These are phyloP conservation scores for Penicillium roqueforti DNA, from an alignment of 495 filamentous ascomycete species.

Conservation along the genomic window DNA sequence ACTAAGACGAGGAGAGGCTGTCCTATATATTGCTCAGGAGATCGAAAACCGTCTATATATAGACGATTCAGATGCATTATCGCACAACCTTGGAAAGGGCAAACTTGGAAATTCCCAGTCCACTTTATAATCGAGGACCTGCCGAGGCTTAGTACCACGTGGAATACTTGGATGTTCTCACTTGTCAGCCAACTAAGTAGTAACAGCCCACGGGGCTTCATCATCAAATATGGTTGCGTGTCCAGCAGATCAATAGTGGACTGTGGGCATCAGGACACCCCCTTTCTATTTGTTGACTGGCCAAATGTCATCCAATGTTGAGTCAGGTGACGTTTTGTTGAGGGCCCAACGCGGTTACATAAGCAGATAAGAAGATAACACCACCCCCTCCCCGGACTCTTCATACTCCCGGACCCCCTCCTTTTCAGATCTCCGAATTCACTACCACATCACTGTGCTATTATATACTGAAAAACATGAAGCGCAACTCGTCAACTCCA, in stretches of 20 bases:
- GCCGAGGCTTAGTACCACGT: slow-evolving; percentile 2
- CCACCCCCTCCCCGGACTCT: slow-evolving; percentile 2
- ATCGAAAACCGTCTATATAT: no score
- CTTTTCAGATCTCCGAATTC: background rate
- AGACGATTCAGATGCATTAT: no score
- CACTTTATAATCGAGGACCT: background rate
- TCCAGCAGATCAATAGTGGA: background rate
- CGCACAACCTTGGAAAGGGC: no score
- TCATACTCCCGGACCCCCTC: slow-evolving; percentile 2
- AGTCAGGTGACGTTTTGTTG: slow-evolving; percentile 12
- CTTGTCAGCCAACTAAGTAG: background rate
- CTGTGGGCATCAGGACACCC: background rate
- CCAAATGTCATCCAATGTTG: background rate
- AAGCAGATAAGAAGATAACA: slow-evolving; percentile 3
- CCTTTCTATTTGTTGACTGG: no score
- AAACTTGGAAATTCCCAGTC: background rate
- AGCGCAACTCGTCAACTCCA: slow-evolving; percentile 15
- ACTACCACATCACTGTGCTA: background rate
- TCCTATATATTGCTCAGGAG: background rate
- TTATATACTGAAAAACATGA: slow-evolving; percentile 10
- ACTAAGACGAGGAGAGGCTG: background rate
- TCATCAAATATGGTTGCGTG: background rate
- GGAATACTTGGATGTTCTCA: background rate
- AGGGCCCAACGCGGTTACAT: slow-evolving; percentile 12
- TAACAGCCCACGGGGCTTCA: background rate